Base-by-base conservation (phyloP, 148 eudicot species). In the Rhododendron williamsianum region DNA sequence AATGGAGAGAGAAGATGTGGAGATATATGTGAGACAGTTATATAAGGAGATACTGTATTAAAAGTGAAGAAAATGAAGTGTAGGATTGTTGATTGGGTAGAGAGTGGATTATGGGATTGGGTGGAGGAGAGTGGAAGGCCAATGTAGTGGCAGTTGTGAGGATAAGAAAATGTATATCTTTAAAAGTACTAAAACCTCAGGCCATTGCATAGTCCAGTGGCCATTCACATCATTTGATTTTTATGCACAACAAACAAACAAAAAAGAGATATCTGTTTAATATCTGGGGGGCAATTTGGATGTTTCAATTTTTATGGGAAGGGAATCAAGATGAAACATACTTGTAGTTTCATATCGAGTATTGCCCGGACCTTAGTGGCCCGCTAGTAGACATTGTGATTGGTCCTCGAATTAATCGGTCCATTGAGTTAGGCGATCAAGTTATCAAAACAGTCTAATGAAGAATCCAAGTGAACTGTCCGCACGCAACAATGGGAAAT, bases 61-160 rank as follows among this genome's bases (percentile, higher is more conserved):
- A 5, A 35, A 9, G 78, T 41, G 33, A 41, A 86, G 72, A 54
- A 16, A 30, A 23, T 19, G 73, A 52, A 52, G 9, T 27, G 18
- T 74, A 4, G 60, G 71, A 33, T 46, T 9, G 58, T 18, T 81
- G 52, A 33, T 79, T 25, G 35, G 35, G 51, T 45, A 9, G 5
- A 30, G 35, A 81, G 85, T 52, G 88, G 98, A 93, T 94, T 84
- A 87, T 89, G 89, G 80, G 81, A 83, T 90, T 94, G 92, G 81
- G 92, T 95, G 95, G 93, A 90, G 90, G 97, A 95, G 88, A 92
- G 88, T 91, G 67, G 54, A 83, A 79, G 86, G 86, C 83, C 87
- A 90, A 91, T 86, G 89, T 81, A 89, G 88, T 90, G 93, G 95
- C 87, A 87, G 87, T 15, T 69, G 88, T 88, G 89, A 89, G 92